These are phyloP conservation scores for Penicillium paradoxum DNA, from an alignment of 495 filamentous ascomycete species.

Conservation along the genomic window DNA sequence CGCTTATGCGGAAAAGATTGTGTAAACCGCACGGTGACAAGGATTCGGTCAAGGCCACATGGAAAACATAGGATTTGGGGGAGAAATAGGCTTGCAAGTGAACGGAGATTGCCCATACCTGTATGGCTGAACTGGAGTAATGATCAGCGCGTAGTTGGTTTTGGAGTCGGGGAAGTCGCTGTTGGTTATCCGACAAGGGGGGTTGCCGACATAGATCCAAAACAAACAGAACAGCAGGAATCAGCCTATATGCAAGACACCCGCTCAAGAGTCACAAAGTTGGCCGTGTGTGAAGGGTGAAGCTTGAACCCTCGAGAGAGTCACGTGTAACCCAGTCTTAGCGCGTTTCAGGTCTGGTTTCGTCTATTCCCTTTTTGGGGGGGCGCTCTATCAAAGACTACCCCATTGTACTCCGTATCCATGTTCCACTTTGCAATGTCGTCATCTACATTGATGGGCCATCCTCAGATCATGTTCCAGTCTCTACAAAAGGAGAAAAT, in stretches of 20 bases:
- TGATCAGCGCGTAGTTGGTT: conserved; percentile 5
- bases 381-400: background rate
- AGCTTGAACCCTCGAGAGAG: conserved; percentile 13
- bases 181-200: background rate
- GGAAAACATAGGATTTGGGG: background rate
- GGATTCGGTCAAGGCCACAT: background rate
- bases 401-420: background rate
- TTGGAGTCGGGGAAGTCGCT: background rate
- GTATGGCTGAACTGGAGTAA: conserved; percentile 1
- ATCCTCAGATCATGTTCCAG: background rate
- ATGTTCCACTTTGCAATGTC: background rate
- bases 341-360: conserved; percentile 34
- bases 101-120: conserved; percentile 8
- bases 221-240: background rate
- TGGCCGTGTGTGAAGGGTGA: conserved; percentile 13
- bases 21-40: conserved; percentile 4
- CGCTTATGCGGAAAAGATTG: conserved; percentile 17
- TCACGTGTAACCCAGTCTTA: conserved; percentile 8
- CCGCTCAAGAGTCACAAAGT: conserved; percentile 4
- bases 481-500: background rate
- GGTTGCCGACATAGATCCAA: conserved; percentile 1
- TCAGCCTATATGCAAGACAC: conserved; percentile 4
- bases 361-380: conserved; percentile 15
- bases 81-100: background rate
- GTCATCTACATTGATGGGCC: background rate